These are phyloP conservation scores for Phellopilus nigrolimitatus DNA, from an alignment of 1,284 basidiomycete genomes.

Conservation along the genomic window DNA sequence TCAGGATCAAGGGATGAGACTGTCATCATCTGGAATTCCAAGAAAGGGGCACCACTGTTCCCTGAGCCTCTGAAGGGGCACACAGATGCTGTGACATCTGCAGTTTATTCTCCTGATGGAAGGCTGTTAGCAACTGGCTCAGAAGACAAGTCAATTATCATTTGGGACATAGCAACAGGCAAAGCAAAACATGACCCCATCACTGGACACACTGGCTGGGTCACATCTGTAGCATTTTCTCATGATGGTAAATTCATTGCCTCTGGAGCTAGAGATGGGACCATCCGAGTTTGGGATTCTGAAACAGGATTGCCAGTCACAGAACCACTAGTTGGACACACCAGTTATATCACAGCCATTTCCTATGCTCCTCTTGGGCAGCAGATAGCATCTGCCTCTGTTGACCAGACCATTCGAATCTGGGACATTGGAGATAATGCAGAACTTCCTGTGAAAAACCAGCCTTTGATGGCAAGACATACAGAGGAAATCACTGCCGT, in stretches of 20 bases:
- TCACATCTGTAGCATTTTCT: background rate
- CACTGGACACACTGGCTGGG: background rate
- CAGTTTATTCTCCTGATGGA: slow-evolving; percentile 21
- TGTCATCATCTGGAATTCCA: background rate
- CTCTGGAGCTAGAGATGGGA: slow-evolving; percentile 83
- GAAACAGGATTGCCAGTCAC: slow-evolving; percentile 50
- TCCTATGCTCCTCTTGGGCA: background rate
- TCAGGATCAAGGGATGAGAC: slow-evolving; percentile 12
- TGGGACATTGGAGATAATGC: background rate
- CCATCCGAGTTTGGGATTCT: slow-evolving; percentile 91
- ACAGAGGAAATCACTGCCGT: slow-evolving; percentile 66
- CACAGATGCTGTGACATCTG: background rate
- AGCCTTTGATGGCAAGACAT: too few relatives aligned
- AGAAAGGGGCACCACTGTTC: background rate
- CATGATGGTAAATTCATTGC: slow-evolving; percentile 33
- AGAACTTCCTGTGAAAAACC: too few relatives aligned
- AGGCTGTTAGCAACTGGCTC: slow-evolving; percentile 65
- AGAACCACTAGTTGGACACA: background rate
- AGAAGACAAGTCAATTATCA: slow-evolving; percentile 36
- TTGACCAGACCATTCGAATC: background rate
- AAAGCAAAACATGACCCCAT: background rate
- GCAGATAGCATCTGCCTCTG: background rate
- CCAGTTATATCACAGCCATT: background rate
- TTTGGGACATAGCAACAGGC: slow-evolving; percentile 5
- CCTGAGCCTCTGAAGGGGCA: slow-evolving; percentile 8